phyloP scores from a whole-genome alignment of 768 basidiomycete species.

The Suillus discolor region DNA sequence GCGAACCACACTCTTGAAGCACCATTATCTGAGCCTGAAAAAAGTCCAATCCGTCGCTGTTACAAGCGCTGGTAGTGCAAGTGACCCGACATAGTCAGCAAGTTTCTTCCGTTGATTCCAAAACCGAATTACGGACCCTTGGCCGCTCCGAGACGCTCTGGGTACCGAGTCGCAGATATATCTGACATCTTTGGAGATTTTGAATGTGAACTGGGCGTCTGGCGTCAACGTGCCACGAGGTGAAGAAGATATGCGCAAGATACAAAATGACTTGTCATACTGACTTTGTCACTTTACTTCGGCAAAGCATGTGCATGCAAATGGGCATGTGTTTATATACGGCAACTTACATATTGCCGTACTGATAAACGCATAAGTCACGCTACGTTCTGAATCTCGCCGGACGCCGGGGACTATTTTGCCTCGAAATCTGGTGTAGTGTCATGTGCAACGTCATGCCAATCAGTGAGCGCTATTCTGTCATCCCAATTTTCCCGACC shows the following conservation, averaged over 20 bases:
- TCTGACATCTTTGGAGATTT: background rate
- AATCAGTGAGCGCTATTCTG: background rate
- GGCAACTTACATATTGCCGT: background rate
- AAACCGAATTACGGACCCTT: background rate
- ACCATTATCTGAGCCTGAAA: background rate
- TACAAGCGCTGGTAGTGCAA: background rate
- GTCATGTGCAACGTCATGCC: background rate
- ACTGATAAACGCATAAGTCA: background rate
- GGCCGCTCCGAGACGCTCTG: background rate
- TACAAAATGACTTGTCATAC: background rate
- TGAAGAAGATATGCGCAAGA: background rate
- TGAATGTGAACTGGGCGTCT: background rate
- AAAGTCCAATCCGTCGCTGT: background rate
- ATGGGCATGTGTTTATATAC: background rate
- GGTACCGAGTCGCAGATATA: no score
- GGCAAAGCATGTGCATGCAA: background rate
- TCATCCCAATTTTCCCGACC: background rate
- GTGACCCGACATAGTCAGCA: background rate
- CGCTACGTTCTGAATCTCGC: no score
- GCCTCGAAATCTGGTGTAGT: background rate
- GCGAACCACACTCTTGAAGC: background rate
- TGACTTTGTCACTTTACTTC: background rate
- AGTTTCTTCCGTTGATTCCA: background rate
- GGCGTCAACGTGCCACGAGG: background rate
- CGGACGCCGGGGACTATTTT: no score